phyloP scores from a whole-genome alignment of 345 rosid genomes.

The Laguncularia racemosa region DNA sequence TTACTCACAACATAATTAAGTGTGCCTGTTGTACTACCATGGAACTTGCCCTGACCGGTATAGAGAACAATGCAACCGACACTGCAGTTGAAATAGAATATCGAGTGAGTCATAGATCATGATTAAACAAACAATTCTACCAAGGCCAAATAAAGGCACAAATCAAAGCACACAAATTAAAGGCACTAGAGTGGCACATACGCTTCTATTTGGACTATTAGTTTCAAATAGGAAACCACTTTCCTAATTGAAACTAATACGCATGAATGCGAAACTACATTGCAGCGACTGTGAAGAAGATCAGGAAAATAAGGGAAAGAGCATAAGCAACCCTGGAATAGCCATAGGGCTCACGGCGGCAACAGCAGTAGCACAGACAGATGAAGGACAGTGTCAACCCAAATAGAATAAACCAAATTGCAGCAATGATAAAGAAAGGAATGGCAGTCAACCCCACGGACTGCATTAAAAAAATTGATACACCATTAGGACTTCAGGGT shows the following conservation, averaged over 20 bases:
- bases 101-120: too few species aligned
- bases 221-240: too few species aligned
- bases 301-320: constrained; percentile 70
- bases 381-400: constrained; percentile 44
- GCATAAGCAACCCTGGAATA: constrained; percentile 80
- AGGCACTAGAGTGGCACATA: too few species aligned
- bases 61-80: constrained; percentile 76
- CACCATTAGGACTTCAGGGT: neutral
- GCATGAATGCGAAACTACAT: constrained; percentile 35
- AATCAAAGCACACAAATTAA: too few species aligned
- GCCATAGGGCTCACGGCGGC: constrained; percentile 59
- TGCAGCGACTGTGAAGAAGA: constrained; percentile 73
- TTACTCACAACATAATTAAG: constrained; percentile 59
- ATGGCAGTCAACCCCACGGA: constrained; percentile 66
- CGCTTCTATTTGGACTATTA: too few species aligned
- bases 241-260: neutral
- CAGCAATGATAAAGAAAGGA: constrained; percentile 63
- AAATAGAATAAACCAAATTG: constrained; percentile 63
- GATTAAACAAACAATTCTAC: too few species aligned
- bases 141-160: too few species aligned
- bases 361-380: constrained; percentile 74
- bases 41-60: constrained; percentile 84
- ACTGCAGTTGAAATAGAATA: constrained; percentile 28
- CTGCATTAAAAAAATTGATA: constrained; percentile 33
- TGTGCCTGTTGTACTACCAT: constrained; percentile 51